Evolutionary conservation across 768 basidiomycete genomes (phyloP).

Genomic region (Leucocoprinus sp.): DNA sequence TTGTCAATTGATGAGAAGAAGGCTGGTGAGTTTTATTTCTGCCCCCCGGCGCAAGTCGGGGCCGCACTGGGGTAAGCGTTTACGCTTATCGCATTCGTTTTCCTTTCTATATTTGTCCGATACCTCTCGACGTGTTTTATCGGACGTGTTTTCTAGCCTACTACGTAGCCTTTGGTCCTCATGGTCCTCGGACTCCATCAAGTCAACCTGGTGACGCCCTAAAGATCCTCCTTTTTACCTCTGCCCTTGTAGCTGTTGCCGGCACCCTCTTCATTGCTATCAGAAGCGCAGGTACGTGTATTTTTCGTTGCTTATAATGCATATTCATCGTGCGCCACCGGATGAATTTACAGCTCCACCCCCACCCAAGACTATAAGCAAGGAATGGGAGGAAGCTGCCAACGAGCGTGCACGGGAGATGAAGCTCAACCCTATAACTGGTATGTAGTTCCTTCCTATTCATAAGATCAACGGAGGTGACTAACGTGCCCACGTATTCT

Average conservation of each 20-base stretch:
- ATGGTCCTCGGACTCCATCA: conserved; percentile 81
- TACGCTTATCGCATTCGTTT: background rate
- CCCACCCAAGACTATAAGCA: conserved; percentile 72
- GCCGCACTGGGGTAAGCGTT: background rate
- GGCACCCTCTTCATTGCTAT: conserved; percentile 43
- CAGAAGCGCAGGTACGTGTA: conserved; percentile 50
- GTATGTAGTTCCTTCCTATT: conserved; percentile 43
- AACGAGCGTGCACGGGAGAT: conserved; percentile 77
- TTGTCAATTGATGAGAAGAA: conserved; percentile 94
- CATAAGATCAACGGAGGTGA: background rate
- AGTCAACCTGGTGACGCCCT: conserved; percentile 62
- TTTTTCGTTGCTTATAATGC: background rate
- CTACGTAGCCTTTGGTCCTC: conserved; percentile 96
- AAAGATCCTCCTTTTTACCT: conserved; percentile 58
- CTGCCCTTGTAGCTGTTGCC: conserved; percentile 50
- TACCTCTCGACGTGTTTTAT: background rate
- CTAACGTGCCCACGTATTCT: conserved; percentile 7
- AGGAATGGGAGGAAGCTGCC: conserved; percentile 91
- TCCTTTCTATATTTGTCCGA: background rate
- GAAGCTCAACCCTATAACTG: conserved; percentile 85
- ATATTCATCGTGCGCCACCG: background rate
- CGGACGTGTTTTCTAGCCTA: conserved; percentile 52
- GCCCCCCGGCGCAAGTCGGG: conserved; percentile 8
- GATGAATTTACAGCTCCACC: conserved; percentile 47
- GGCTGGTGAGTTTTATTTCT: conserved; percentile 64